phyloP scores from a whole-genome alignment of 1,139 yeast genomes.

The Zygosaccharomyces sapae region DNA sequence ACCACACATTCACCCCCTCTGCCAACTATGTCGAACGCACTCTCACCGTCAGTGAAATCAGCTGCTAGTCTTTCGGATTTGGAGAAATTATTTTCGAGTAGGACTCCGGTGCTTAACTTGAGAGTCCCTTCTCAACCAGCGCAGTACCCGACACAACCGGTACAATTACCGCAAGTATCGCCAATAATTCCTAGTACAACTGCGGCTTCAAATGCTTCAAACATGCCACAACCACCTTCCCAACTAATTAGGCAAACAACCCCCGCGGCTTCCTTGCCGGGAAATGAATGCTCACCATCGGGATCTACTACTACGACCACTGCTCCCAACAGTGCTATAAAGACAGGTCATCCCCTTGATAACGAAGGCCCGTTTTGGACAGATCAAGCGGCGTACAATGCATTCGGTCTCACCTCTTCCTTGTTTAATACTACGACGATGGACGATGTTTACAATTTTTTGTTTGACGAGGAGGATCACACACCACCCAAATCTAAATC shows the following conservation, averaged over 20 bases:
- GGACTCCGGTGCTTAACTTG: slow-evolving; percentile 2
- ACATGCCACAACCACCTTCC: neutral
- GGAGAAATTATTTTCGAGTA: slow-evolving; percentile 16
- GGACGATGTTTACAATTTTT: slow-evolving; percentile 29
- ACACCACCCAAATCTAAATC: slow-evolving; percentile 7
- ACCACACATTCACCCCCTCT: neutral
- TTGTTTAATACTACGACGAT: slow-evolving; percentile 29
- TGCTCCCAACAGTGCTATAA: neutral
- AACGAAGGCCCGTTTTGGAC: slow-evolving; percentile 16
- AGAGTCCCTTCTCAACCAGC: slow-evolving; percentile 1
- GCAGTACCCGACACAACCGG: neutral
- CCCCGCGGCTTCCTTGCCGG: neutral
- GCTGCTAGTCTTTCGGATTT: slow-evolving; percentile 21
- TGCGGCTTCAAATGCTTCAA: slow-evolving; percentile 1
- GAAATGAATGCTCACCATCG: neutral
- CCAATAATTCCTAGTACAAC: neutral
- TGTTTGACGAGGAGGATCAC: slow-evolving; percentile 23
- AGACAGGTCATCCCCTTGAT: neutral
- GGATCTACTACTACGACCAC: neutral
- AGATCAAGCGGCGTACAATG: slow-evolving; percentile 21
- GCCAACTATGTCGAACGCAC: neutral
- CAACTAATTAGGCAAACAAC: neutral
- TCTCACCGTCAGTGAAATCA: slow-evolving; percentile 12
- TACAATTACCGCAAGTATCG: neutral
- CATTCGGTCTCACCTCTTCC: slow-evolving; percentile 18